Conservation (phyloP, 2,329 filamentous ascomycete genomes). For the Fusarium stilboides region DNA sequence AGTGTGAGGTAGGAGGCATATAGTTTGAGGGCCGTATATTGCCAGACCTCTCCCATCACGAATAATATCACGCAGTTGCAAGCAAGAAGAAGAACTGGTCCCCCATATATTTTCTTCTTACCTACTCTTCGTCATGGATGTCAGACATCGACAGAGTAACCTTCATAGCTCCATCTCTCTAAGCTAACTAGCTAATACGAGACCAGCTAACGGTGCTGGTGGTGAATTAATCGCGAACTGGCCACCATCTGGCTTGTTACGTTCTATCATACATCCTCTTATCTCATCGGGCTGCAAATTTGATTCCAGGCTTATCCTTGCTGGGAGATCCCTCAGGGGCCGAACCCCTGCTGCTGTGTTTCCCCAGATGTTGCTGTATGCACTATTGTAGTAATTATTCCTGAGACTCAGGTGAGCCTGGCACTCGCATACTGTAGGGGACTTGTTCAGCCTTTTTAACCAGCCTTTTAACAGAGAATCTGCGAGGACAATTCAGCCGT, state of each 20-base stretch:
- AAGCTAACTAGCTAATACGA: slow-evolving; percentile 15
- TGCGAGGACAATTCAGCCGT: not conserved
- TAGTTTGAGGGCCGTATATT: too few species aligned
- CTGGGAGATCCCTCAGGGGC: slow-evolving; percentile 30
- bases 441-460: not conserved
- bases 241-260: slow-evolving; percentile 7
- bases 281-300: slow-evolving; percentile 4
- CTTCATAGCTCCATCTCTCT: slow-evolving; percentile 3
- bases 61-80: too few species aligned
- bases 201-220: slow-evolving; percentile 15
- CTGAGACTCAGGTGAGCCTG: slow-evolving; percentile 50
- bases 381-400: slow-evolving; percentile 12
- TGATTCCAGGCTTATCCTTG: slow-evolving; percentile 27
- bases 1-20: too few species aligned
- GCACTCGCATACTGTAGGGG: slow-evolving; percentile 27
- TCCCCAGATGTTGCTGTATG: slow-evolving; percentile 38
- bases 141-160: not conserved
- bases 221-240: slow-evolving; percentile 25
- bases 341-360: slow-evolving; percentile 34
- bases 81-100: too few species aligned
- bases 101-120: too few species aligned
- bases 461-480: not conserved
- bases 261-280: not conserved
- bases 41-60: too few species aligned
- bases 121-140: too few species aligned